A percentile compares a stretch with the other conserved stretches of the same genome.
These are phyloP conservation scores for Xylaria intraflava DNA, from an alignment of 495 filamentous ascomycete species.

Conservation along the genomic window DNA sequence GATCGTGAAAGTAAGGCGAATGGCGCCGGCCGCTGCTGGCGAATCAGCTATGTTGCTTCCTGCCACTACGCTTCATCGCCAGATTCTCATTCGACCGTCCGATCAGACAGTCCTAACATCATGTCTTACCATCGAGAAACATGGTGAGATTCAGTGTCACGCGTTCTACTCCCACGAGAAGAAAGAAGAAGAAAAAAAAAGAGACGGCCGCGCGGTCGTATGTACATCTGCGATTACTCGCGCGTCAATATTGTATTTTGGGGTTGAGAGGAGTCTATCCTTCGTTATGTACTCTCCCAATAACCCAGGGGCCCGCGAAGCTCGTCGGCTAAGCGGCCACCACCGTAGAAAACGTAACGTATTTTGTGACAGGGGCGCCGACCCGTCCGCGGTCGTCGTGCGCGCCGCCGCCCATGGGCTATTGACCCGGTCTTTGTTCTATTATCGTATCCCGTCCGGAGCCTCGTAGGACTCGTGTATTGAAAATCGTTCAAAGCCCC, in stretches of 20 bases:
- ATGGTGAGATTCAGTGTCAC: neutral
- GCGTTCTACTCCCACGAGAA: neutral
- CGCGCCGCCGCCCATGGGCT: slow-evolving; percentile 6
- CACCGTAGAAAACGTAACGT: slow-evolving; percentile 10
- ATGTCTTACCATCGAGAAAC: neutral
- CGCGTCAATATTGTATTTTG: slow-evolving; percentile 25
- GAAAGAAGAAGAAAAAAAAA: neutral
- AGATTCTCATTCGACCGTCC: too few species aligned
- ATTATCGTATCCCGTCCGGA: slow-evolving; percentile 15
- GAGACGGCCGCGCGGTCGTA: too few species aligned
- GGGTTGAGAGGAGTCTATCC: slow-evolving; percentile 22
- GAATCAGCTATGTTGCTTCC: slow-evolving; percentile 19
- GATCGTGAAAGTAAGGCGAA: slow-evolving; percentile 27
- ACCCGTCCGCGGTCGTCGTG: neutral
- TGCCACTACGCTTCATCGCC: too few species aligned
- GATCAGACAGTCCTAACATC: too few species aligned
- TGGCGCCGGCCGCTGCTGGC: slow-evolving; percentile 20
- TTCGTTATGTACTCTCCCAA: slow-evolving; percentile 9
- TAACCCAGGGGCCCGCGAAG: slow-evolving; percentile 14
- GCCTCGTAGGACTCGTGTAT: slow-evolving; percentile 15
- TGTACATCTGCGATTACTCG: slow-evolving; percentile 7
- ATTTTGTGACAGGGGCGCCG: slow-evolving; percentile 2
- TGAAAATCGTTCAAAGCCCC: slow-evolving; percentile 10
- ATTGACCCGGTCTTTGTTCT: slow-evolving; percentile 16
- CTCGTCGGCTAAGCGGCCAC: slow-evolving; percentile 7